Base-by-base conservation (phyloP, 2,329 filamentous ascomycete species). In the Fusarium tjaetaba region DNA sequence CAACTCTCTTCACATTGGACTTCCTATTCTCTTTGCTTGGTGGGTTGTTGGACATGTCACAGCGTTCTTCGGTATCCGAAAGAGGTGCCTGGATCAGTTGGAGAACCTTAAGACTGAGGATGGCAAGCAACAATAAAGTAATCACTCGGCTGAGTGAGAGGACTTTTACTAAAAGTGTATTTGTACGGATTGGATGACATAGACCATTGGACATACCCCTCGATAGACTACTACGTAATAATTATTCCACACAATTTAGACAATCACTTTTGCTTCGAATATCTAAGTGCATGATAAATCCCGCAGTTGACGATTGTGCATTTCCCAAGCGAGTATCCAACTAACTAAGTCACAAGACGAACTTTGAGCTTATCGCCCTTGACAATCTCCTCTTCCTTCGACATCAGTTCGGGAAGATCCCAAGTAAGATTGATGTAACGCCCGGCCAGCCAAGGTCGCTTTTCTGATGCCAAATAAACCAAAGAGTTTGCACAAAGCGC, bases 1-100 rank as follows among this genome's bases (percentile, higher is more conserved):
- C n/a, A 81, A 82, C 30, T 73, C 78, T 32, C 76, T 84, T 1
- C 79, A 82, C 43, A 78, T 81, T 38, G 80, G 82, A 2, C 77
- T 87, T 3, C 84, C 85, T 1, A 79, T 86, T 5, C 70, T 87
- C 5, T 86, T 86, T 36, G 62, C 81, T 0, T 84, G 80, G 79
- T 84, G 82, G 73, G 38, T 84, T 24, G 61, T 76, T 5, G 77
- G 72, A 5, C 78, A 80, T n/a, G 61, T 79, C 3, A 65, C 68
- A 0, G 68, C 71, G 0, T 77, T 68, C 20, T 79, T 79, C 30
- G 72, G 78, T 11, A 68, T 78, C 7, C 68, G 72, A 30, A 78
- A 80, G 65, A 68, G 72, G 32, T 77, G 76, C 7, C 26, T 76
- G 45, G 73, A 68, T 16, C 62, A 70, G 42, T 42, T 62, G 14